Evolutionary conservation across 225 moss, liverwort and hornwort species (phyloP).

Genomic region (Marchantia paleacea): DNA sequence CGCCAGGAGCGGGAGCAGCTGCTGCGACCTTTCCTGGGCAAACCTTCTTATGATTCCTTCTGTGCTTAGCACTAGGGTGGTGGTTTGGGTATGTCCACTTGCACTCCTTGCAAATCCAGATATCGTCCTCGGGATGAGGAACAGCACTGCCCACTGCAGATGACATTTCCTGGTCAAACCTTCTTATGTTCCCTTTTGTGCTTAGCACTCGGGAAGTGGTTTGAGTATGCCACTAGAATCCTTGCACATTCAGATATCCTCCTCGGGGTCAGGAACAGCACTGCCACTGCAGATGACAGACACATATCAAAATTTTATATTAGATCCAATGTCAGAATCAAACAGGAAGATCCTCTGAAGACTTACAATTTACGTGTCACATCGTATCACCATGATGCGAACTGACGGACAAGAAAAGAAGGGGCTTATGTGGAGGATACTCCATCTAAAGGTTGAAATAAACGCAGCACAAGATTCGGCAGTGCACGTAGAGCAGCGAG

Average conservation of each 20-base stretch:
- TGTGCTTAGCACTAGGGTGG: slow-evolving; percentile 43
- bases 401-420: no score
- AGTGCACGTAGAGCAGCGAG: no score
- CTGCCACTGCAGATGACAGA: background rate
- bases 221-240: slow-evolving; percentile 26
- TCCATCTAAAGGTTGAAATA: no score
- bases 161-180: slow-evolving; percentile 3
- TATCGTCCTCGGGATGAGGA: slow-evolving; percentile 27
- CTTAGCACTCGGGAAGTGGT: slow-evolving; percentile 28
- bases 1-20: background rate
- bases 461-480: no score
- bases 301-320: no score
- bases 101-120: slow-evolving; percentile 41
- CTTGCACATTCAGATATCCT: slow-evolving; percentile 27
- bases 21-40: slow-evolving; percentile 12
- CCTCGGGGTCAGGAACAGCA: slow-evolving; percentile 8
- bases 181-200: slow-evolving; percentile 32
- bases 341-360: no score
- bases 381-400: no score
- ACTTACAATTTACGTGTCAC: no score
- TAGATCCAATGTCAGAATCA: no score
- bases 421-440: no score
- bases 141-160: background rate
- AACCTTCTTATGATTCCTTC: slow-evolving; percentile 47
- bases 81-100: slow-evolving; percentile 47